Base-by-base conservation (phyloP, 495 filamentous ascomycete genomes). In the Aspergillus sparsus region DNA sequence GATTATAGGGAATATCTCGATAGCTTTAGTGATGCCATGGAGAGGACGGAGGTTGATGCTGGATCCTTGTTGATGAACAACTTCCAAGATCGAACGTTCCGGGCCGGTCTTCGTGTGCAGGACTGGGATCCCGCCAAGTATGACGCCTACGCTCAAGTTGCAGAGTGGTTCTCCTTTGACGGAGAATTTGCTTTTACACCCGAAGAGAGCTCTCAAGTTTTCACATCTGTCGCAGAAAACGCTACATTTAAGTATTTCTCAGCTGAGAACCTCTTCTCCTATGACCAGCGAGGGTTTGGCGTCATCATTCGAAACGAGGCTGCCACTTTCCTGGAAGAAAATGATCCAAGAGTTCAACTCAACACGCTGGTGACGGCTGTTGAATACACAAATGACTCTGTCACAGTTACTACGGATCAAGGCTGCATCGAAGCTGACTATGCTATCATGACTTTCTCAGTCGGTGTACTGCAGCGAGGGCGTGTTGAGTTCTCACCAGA, bases 391-490 rank as follows among this genome's bases (percentile, higher is more conserved):
- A 64, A 73, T 11, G 63, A 75, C 10, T 78, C 80, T 0, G 85
- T 90, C 3, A 86, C 77, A 31, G 75, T 89, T 32, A 70, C 77
- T 47, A 85, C 77, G 45, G 78, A 82, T 62, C 77, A 79, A 21
- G 77, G 71, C 57, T 90, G 86, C 61, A 73, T 89, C 47, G 64
- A 79, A 51, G 88, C 88, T 21, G 77, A 82, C 44, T 27, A 27
- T 27, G 78, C 79, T 3, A 74, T 83, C 53, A 81, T 74, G 63
- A 83, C 81, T 5, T 85, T 86, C 68, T 85, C 82, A 1, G 67
- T 91, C 11, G 89, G 87, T 9, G 88, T 90, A 0, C 74, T 90
- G 3, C 88, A 90, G 68, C 81, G 83, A 54, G 78, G 83, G 45
- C 74, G 76, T 2, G 80, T 91, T 5, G 71, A 66, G 0, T 91